Base-by-base conservation (phyloP, 1,139 yeast genomes). In the Candida labiduridarum region DNA sequence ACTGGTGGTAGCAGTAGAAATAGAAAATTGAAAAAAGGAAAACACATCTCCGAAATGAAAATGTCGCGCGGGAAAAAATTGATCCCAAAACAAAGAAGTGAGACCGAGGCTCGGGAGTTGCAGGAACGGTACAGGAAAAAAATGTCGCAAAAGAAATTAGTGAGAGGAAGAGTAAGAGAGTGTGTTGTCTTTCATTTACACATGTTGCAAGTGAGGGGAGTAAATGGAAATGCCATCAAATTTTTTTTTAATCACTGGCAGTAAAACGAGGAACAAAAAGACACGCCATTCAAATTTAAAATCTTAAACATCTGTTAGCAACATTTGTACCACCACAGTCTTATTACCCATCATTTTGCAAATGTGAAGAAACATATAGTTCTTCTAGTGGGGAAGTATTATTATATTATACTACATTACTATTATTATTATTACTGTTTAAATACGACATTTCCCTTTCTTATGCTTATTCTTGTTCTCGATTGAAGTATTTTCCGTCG, bases 41-140 rank as follows among this genome's bases (percentile, higher is more conserved):
- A 11, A 42, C 45, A 30, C 45, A 42, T 31, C 31, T 33, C 45
- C 45, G 45, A 42, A 7, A 16, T 19, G 18, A 29, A 19, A 42
- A 42, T 42, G 36, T 42, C 38, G 36, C 22, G 30, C 12, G 40
- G 40, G 40, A 36, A 36, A 16, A 36, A 34, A 34, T 14, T 5
- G 16, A 34, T n/a, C 12, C 4, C 14, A 15, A 18, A 2, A 3
- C 14, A 11, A 22, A 12, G 7, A 16, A 18, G 35, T 41, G 6
- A 29, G 36, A 41, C 44, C 44, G 44, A 41, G 44, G 44, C 44
- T 41, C 45, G 45, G 45, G 38, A 33, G 38, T 31, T 31, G 19
- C 18, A 42, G 45, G 45, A 30, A 42, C 22, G 22, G 22, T 19
- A 3, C 22, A 19, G 22, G 12, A 30, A 14, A 25, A n/a, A 38